A percentile compares a stretch with the other conserved stretches of the same genome.
Conservation (phyloP, 2,329 filamentous ascomycete genomes). For the Verruconis gallopava region DNA sequence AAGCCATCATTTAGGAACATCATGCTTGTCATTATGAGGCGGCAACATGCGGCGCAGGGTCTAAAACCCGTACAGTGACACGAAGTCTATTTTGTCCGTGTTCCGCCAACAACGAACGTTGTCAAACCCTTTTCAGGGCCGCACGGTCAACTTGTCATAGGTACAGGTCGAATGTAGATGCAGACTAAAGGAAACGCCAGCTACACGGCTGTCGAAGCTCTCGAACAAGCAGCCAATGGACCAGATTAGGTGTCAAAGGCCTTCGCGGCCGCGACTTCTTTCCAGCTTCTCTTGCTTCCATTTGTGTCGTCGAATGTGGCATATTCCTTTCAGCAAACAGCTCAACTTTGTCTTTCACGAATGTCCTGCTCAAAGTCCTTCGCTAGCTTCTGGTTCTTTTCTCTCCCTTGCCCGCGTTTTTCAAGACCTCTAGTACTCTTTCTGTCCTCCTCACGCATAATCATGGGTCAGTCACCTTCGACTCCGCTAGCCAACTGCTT, state of each 20-base stretch:
- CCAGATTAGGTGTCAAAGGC: background rate
- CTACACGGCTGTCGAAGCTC: background rate
- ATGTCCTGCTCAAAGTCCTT: no score
- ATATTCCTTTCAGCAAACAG: background rate
- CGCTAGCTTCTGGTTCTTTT: background rate
- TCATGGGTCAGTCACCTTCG: conserved; percentile 1
- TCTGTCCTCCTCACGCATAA: background rate
- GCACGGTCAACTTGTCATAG: no score
- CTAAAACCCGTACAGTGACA: background rate
- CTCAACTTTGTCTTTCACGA: no score
- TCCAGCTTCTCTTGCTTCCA: background rate
- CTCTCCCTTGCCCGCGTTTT: background rate
- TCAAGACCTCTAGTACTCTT: background rate
- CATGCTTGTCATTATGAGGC: background rate
- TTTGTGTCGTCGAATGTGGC: background rate
- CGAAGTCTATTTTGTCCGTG: background rate
- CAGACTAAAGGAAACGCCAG: background rate
- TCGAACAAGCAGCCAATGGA: no score
- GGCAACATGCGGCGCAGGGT: background rate
- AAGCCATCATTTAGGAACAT: background rate
- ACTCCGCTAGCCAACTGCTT: background rate
- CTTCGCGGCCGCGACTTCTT: background rate
- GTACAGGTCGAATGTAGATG: no score
- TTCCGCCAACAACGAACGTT: background rate
- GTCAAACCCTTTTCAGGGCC: no score